Evolutionary conservation across 2,329 filamentous ascomycete genomes (phyloP).

Genomic region (Apiospora malaysiana): DNA sequence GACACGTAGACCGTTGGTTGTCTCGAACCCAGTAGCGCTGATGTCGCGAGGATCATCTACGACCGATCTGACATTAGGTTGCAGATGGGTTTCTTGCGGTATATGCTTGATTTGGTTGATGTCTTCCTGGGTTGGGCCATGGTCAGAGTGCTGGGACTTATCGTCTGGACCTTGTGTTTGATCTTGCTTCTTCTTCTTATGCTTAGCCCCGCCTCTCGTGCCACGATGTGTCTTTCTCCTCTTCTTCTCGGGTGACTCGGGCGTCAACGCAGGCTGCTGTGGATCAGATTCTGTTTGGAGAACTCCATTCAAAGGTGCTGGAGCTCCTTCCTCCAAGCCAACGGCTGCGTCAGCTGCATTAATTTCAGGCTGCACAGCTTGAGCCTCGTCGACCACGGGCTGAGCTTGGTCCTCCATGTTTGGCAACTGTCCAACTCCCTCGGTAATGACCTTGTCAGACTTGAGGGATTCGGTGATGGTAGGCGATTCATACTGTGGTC

Average conservation of each 20-base stretch:
- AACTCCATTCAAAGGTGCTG: background rate
- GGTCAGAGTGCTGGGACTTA: slow-evolving; percentile 41
- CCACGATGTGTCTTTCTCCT: slow-evolving; percentile 75
- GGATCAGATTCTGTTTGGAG: slow-evolving; percentile 1
- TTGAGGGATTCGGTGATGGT: background rate
- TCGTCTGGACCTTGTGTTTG: slow-evolving; percentile 57
- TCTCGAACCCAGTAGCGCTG: slow-evolving; percentile 63
- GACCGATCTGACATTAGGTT: slow-evolving; percentile 67
- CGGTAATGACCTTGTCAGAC: background rate
- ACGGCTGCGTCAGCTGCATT: background rate
- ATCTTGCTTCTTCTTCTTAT: slow-evolving; percentile 63
- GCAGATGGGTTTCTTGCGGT: slow-evolving; percentile 57
- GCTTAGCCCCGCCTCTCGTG: slow-evolving; percentile 73
- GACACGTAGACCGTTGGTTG: slow-evolving; percentile 70
- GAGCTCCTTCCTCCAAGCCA: background rate
- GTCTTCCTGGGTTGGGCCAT: slow-evolving; percentile 64
- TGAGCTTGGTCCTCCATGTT: background rate
- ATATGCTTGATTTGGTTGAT: slow-evolving; percentile 65
- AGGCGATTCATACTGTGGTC: slow-evolving; percentile 20
- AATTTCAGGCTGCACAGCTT: background rate
- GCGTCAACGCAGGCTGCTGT: background rate
- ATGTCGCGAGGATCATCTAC: slow-evolving; percentile 64
- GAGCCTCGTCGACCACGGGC: background rate
- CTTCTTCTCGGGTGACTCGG: slow-evolving; percentile 53
- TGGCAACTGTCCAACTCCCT: slow-evolving; percentile 1